Base-by-base conservation (phyloP, 345 rosid species). In the Turnera subulata region DNA sequence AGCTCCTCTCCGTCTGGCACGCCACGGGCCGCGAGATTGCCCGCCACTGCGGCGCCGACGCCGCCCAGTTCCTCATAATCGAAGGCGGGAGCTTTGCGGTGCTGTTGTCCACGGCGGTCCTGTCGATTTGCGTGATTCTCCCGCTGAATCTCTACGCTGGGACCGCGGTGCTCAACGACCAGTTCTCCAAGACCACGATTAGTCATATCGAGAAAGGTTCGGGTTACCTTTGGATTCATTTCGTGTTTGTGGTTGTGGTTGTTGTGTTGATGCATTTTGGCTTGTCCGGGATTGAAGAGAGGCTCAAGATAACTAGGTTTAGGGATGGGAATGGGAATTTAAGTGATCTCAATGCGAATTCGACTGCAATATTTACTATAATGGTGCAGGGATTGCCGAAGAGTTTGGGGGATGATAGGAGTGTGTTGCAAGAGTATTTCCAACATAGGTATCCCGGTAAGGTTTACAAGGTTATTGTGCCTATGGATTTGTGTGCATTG, bases 1-100 rank as follows among this genome's bases (percentile, higher is more conserved):
- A 93, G 80, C 97, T 89, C 50, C 96, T 89, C 20, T 88, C 99
- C 25, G 90, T 85, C n/a, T 89, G 99, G 99, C 88, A 85, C 61
- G 97, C 97, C 57, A 83, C 96, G 15, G 75, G 83, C 46, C 78
- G 81, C 9, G 98, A 92, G 82, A 89, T 92, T 56, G 91, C 88
- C 16, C 80, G 80, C 16, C 98, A 89, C 65, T 89, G 98, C 37
- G 97, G 98, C 9, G 98, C 98, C 17, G 98, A 92, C 62, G 89
- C 98, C 1, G 94, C 98, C 13, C 98, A 89, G 53, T 92, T 81
- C 58, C 91, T 92, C 10, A 74, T 89, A 22, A 86, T 92, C 24
- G 97, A 89, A 76, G 96, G 97, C 19, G 96, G 97, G 2, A 93
- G 94, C 83, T 89, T 82, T 25, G 74, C 70, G 24, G 75, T 83